Evolutionary conservation across 345 rosid species (phyloP), one percentile per base, ranked within the genome.

Genomic region (Alliaria petiolata): DNA sequence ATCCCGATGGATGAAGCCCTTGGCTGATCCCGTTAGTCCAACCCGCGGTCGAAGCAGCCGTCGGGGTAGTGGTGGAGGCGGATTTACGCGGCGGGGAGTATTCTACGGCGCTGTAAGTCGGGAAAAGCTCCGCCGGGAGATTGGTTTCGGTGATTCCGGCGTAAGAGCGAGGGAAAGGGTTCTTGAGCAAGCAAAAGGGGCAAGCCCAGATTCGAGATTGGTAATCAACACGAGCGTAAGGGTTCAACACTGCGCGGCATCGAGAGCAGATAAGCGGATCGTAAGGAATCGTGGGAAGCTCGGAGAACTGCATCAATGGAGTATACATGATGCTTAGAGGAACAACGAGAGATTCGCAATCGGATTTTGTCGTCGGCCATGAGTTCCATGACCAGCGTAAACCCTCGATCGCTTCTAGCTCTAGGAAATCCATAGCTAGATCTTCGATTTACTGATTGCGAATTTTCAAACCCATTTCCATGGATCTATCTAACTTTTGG

Each of bases 111-210:
- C 90, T 85, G 61, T 95, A 88, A 43, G 97, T 95, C 0, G 98
- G 99, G 65, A 89, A 95, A 64, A 95, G 98, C 85, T 95, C 99
- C 19, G 99, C 99, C 3, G 96, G 98, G 57, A 91, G 93, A 71
- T 81, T 89, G 59, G 93, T 83, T 26, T 91, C 97, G 3, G 88
- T 87, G 72, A 88, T 82, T 15, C 89, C 89, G 10, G 88, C 75
- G 56, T 95, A 91, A 35, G 96, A 84, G 40, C 84, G 78, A 6
- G 99, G 99, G 67, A 95, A 89, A 49, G 76, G 65, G 78, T 88
- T 95, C 14, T 64, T 81, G 52, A 44, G 83, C 45, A 78, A 73
- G 60, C 99, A 95, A 67, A 95, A 95, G 60, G 97, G 89, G 75
- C 99, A 95, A 61, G 70, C 52, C 97, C 96, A 95, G 83, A 85